Conservation (phyloP, 192 early-diverging fungal species). For the Fimicolochytrium jonesii region DNA sequence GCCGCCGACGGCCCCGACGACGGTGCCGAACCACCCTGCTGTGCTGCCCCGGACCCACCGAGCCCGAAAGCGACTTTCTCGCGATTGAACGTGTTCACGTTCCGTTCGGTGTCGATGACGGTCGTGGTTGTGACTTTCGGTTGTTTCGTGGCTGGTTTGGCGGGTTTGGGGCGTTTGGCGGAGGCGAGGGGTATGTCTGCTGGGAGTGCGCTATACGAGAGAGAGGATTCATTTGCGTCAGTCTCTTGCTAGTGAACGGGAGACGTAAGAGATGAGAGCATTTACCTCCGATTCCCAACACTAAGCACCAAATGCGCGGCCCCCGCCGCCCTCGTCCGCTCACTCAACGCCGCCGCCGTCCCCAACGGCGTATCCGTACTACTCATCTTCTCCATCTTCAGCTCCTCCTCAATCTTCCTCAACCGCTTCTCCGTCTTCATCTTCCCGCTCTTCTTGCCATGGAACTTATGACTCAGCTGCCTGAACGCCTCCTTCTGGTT, state of each 20-base stretch:
- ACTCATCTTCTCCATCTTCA: slow-evolving; percentile 67
- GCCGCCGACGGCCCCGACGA: too few species aligned
- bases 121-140: slow-evolving; percentile 10
- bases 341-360: slow-evolving; percentile 65
- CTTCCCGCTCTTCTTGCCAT: slow-evolving; percentile 89
- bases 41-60: slow-evolving; percentile 2
- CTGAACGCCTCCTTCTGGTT: slow-evolving; percentile 90
- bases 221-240: neutral
- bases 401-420: slow-evolving; percentile 77
- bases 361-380: slow-evolving; percentile 73
- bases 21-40: too few species aligned
- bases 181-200: slow-evolving; percentile 13
- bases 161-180: neutral
- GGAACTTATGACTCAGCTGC: slow-evolving; percentile 89
- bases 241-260: too few species aligned
- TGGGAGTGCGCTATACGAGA: slow-evolving; percentile 8
- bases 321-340: slow-evolving; percentile 63
- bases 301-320: slow-evolving; percentile 78
- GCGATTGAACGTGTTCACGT: slow-evolving; percentile 18
- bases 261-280: neutral
- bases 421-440: slow-evolving; percentile 89
- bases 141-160: neutral
- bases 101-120: slow-evolving; percentile 11
- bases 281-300: slow-evolving; percentile 65
- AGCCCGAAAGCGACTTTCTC: slow-evolving; percentile 39